Conservation (phyloP, 768 basidiomycete genomes). For the Piloderma croceum region DNA sequence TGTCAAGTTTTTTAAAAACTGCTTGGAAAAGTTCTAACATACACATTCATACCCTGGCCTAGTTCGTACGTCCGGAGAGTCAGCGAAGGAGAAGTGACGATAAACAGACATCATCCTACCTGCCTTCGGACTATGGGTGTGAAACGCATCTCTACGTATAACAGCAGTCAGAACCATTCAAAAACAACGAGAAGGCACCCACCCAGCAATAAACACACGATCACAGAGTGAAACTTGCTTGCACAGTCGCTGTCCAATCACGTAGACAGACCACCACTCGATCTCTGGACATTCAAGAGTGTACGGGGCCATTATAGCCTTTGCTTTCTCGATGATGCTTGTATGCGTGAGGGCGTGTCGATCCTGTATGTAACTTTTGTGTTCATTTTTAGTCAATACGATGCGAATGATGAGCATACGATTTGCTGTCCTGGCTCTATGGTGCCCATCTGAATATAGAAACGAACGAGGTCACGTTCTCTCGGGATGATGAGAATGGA, state of each 20-base stretch:
- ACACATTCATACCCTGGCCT: neutral
- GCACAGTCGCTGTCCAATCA: neutral
- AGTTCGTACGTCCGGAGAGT: neutral
- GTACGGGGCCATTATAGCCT: neutral
- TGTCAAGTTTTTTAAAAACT: no score
- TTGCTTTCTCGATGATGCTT: neutral
- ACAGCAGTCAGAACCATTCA: neutral
- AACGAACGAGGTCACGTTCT: neutral
- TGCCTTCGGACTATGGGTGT: neutral
- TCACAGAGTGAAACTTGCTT: neutral
- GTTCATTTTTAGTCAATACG: no score
- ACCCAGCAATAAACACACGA: neutral
- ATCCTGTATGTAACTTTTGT: no score
- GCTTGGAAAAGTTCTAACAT: neutral
- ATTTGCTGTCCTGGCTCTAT: neutral
- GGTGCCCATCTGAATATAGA: neutral
- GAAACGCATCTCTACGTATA: neutral
- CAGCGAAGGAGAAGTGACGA: no score
- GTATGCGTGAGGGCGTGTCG: neutral
- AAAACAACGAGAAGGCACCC: neutral
- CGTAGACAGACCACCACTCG: neutral
- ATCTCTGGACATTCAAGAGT: neutral
- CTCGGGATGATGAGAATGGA: neutral
- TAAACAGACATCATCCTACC: no score
- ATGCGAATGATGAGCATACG: no score